Evolutionary conservation across 192 early-diverging fungal genomes (phyloP).

Genomic region (Linnemannia elongata): DNA sequence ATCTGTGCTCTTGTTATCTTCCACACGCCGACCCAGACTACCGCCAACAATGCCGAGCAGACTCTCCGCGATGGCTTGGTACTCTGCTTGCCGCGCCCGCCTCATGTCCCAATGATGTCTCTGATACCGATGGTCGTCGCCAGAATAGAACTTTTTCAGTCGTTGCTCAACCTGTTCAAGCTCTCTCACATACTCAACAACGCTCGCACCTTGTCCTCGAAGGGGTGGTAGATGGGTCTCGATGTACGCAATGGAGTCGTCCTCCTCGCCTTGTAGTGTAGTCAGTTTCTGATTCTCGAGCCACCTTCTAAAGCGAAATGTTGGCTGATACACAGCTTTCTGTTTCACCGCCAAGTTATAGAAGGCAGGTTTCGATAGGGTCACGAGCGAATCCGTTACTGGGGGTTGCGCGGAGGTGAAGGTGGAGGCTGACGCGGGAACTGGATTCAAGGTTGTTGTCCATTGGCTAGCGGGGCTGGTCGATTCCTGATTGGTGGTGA

Average conservation of each 20-base stretch:
- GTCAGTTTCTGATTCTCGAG: not conserved
- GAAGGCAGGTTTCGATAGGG: not conserved
- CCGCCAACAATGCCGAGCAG: not conserved
- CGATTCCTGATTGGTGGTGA: not conserved
- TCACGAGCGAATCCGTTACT: no score
- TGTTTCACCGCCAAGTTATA: slow-evolving; percentile 7
- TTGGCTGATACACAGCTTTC: not conserved
- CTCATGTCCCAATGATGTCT: not conserved
- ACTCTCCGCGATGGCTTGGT: not conserved
- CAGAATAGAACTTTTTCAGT: not conserved
- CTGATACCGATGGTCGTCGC: not conserved
- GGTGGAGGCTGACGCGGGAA: no score
- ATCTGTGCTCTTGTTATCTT: not conserved
- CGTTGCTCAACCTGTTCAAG: slow-evolving; percentile 11
- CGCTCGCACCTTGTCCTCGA: not conserved
- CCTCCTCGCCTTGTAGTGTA: not conserved
- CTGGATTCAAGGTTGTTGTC: no score
- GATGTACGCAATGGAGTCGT: not conserved
- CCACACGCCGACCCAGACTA: not conserved
- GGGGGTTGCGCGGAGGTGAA: no score
- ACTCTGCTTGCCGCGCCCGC: not conserved
- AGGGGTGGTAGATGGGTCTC: not conserved
- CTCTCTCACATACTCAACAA: not conserved
- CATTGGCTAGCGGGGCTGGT: no score
- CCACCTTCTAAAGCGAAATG: not conserved